Evolutionary conservation across 2,329 filamentous ascomycete species (phyloP), one percentile per base, ranked within the genome.

Genomic region (Pseudocercospora vitis): DNA sequence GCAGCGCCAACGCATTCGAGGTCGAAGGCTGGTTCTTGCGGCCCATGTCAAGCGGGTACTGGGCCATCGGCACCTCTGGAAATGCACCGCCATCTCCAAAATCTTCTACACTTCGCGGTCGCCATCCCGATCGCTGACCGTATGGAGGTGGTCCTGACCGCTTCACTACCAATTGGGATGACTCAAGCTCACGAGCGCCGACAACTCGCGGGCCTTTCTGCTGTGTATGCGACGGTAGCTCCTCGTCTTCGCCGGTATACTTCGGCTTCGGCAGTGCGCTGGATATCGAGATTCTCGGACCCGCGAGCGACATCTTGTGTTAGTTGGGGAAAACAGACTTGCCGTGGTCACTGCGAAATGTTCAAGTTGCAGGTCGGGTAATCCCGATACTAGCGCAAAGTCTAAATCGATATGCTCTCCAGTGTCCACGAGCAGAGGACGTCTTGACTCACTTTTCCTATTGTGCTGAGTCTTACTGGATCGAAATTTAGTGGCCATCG

Each of bases 31-130:
- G 80, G 8, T 64, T 64, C 73, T 95, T 95, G 65, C 86, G 84
- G 54, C 92, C 92, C 90, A 97, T 96, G 55, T 95, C 89, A 47
- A 96, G 82, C 8, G 94, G 94, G 69, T 97, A 99, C 69, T 99
- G 94, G 37, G 92, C 94, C 48, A 97, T 85, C 11, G 89, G 86
- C 23, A 96, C 86, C 74, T 97, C 92, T 31, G 94, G 94, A 69
- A 96, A 99, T 48, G 92, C 91, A 65, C 94, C 94, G 60, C 94
- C 94, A 78, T 97, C 91, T 65, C 89, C 91, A 74, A 91, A 99
- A 72, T 99, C 94, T 69, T 96, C 91, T 59, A 88, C 83, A 33
- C 81, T 81, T 66, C 92, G 86, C 26, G 94, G 94, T 61, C 94
- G 84, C 94, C 94, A 99, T 81, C 88, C 89, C 70, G 83, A 74